Base-by-base conservation (phyloP, 495 filamentous ascomycete species). In the Tuber indicum region DNA sequence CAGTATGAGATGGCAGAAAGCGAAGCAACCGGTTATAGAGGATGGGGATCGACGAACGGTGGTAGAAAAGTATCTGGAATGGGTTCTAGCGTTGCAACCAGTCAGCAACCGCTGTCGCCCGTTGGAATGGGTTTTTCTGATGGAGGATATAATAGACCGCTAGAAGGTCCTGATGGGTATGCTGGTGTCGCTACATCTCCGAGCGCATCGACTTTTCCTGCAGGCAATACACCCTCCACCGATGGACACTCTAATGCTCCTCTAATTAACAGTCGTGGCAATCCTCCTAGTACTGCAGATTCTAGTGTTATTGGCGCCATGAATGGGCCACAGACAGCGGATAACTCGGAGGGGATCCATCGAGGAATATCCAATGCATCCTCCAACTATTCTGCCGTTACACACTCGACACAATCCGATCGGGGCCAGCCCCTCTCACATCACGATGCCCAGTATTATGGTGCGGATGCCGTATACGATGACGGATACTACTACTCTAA, bases 341-440 rank as follows among this genome's bases (percentile, higher is more conserved):
- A 88, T 43, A 92, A 91, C 85, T 87, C 89, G 66, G 86, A 84
- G 32, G 91, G 91, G 79, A 91, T 98, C 45, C 92, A 92, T 78
- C 92, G 96, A 52, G 96, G 96, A 3, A 92, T 95, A 21, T 97
- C 94, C 2, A 99, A 99, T 85, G 96, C 96, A 32, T 99, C 96
- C 3, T 98, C 96, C 1, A 93, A 93, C 16, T 99, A 99, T 84
- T 98, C 95, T 47, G 90, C 90, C 19, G 92, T 88, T 17, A 91
- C 91, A 69, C 89, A 89, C 70, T 98, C 96, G 4, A 94, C 98
- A 79, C 90, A 89, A 10, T 97, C 94, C 14, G 93, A 91, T 9
- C 91, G 96, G 58, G 90, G 88, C 52, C 88, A 83, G 41, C 81
- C 81, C 23, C 70, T 82, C n/a, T 81, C 79, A 2, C 82, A 76